phyloP scores from a whole-genome alignment of 1,284 basidiomycete species.

The Agroathelia rolfsii region DNA sequence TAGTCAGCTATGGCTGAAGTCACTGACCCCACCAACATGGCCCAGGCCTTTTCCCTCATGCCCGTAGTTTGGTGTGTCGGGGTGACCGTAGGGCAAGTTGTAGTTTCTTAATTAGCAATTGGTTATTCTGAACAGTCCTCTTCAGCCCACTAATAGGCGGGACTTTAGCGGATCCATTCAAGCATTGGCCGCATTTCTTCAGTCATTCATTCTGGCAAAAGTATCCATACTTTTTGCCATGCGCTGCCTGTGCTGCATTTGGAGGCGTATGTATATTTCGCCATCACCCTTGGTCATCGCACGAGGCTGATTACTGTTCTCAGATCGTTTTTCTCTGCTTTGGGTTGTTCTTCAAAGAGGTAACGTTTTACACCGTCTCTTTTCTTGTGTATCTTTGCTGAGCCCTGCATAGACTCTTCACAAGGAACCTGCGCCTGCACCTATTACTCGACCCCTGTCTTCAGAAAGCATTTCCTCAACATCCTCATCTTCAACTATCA shows the following conservation, averaged over 20 bases:
- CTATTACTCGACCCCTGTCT: too few species aligned
- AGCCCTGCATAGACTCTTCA: too few species aligned
- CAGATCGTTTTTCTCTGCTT: slow-evolving; percentile 27
- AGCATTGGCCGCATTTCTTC: slow-evolving; percentile 26
- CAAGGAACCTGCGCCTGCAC: too few species aligned
- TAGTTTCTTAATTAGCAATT: background rate
- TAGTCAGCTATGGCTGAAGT: slow-evolving; percentile 34
- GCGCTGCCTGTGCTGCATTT: slow-evolving; percentile 25
- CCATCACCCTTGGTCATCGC: too few species aligned
- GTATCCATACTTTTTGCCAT: slow-evolving; percentile 35
- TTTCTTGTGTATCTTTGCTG: too few species aligned
- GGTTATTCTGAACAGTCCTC: slow-evolving; percentile 7
- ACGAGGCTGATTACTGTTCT: too few species aligned
- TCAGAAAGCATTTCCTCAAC: too few species aligned
- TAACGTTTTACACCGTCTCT: too few species aligned
- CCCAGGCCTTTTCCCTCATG: slow-evolving; percentile 30
- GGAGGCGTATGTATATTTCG: too few species aligned
- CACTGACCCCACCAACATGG: slow-evolving; percentile 34
- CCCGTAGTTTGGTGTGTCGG: slow-evolving; percentile 34
- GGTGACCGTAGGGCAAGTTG: slow-evolving; percentile 20
- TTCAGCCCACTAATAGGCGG: slow-evolving; percentile 32
- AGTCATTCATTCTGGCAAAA: slow-evolving; percentile 21
- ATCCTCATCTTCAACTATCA: too few species aligned
- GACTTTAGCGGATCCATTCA: slow-evolving; percentile 28
- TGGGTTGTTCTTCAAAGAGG: too few species aligned